A percentile compares a stretch with the other conserved stretches of the same genome.
Evolutionary conservation across 73 alveolate genomes (phyloP).

Genomic region (Paramecium primaurelia): DNA sequence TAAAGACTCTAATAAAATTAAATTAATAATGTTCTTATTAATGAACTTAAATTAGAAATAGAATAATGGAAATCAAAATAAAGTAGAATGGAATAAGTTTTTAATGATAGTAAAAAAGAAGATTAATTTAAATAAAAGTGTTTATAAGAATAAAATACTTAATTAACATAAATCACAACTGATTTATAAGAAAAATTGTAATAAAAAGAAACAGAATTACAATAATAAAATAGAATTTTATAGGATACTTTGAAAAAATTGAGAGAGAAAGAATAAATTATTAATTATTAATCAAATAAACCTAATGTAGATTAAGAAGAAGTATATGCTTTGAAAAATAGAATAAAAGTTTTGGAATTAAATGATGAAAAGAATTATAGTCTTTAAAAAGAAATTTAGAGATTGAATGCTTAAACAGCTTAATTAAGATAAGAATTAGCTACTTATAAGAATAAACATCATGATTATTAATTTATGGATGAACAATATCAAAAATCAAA

Average conservation of each 20-base stretch:
- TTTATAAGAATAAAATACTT: neutral
- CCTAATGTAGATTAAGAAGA: neutral
- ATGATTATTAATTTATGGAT: conserved; percentile 9
- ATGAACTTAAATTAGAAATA: neutral
- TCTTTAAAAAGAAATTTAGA: neutral
- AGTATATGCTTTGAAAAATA: neutral
- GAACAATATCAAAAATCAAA: neutral
- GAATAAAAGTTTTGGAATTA: neutral
- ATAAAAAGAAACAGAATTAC: neutral
- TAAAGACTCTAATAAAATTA: neutral
- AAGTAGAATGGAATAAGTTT: neutral
- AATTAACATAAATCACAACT: neutral
- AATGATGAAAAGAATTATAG: neutral
- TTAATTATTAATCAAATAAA: neutral
- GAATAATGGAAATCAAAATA: neutral
- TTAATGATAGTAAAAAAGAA: neutral
- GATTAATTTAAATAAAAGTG: neutral
- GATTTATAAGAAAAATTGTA: neutral
- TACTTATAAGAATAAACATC: neutral
- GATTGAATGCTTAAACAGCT: neutral
- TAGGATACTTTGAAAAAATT: neutral
- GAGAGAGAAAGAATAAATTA: neutral
- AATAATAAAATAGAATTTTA: neutral
- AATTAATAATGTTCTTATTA: neutral
- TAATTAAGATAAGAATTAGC: neutral